Evolutionary conservation across 106 monocot species (phyloP).

Genomic region (Iris macrosiphon): DNA sequence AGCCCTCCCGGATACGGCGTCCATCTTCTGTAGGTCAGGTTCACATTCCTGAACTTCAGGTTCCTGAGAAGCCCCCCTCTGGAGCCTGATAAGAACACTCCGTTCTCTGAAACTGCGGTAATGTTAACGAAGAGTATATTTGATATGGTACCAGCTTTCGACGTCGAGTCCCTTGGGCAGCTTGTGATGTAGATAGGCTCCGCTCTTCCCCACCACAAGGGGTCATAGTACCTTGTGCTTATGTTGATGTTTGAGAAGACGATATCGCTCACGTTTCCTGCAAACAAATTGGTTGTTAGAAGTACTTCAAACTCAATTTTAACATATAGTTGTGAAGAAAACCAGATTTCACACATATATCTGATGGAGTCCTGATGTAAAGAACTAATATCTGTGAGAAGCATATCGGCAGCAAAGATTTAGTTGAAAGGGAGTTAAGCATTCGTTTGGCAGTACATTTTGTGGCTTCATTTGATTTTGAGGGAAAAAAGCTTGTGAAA

Average conservation of each 20-base stretch:
- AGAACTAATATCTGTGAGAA: too few relatives aligned
- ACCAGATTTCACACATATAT: too few relatives aligned
- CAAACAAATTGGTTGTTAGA: background rate
- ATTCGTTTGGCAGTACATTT: too few relatives aligned
- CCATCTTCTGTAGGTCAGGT: conserved; percentile 65
- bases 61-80: conserved; percentile 42
- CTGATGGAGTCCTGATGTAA: too few relatives aligned
- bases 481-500: too few relatives aligned
- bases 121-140: conserved; percentile 78
- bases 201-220: conserved; percentile 97
- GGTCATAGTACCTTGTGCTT: conserved; percentile 90
- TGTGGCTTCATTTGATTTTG: too few relatives aligned
- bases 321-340: too few relatives aligned
- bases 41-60: conserved; percentile 62
- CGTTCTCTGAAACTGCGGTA: conserved; percentile 77
- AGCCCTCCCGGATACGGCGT: conserved; percentile 54
- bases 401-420: too few relatives aligned
- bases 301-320: too few relatives aligned
- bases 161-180: conserved; percentile 53
- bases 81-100: conserved; percentile 85
- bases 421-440: too few relatives aligned
- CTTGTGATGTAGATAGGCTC: conserved; percentile 93
- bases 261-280: conserved; percentile 73
- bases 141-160: conserved; percentile 65
- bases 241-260: conserved; percentile 91